A percentile compares a stretch with the other conserved stretches of the same genome.
These are phyloP conservation scores for Geotrichum ghanense DNA, from an alignment of 805 yeast genomes.

Conservation along the genomic window DNA sequence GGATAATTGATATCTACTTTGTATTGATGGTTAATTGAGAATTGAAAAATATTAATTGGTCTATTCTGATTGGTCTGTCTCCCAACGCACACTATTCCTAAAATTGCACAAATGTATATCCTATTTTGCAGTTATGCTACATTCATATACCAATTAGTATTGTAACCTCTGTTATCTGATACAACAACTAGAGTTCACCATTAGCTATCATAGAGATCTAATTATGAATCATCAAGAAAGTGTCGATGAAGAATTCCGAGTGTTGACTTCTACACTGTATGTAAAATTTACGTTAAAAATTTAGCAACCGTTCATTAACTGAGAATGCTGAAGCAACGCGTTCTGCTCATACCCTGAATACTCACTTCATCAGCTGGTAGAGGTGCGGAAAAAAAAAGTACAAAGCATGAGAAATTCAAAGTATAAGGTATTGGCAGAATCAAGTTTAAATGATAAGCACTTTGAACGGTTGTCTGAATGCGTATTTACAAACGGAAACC, in stretches of 20 bases:
- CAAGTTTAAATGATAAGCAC: background rate
- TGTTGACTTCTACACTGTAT: background rate
- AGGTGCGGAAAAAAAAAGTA: background rate
- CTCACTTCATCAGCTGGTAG: background rate
- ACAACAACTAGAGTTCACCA: no score
- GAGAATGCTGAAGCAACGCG: background rate
- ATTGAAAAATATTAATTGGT: background rate
- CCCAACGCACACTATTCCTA: background rate
- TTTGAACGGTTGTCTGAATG: constrained; percentile 1
- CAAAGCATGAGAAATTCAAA: background rate
- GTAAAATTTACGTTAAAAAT: background rate
- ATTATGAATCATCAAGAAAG: no score
- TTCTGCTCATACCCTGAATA: background rate
- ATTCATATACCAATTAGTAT: no score
- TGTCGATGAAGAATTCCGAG: background rate
- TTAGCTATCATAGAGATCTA: no score
- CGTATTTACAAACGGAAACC: constrained; percentile 14
- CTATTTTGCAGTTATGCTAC: background rate
- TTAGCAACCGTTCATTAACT: background rate
- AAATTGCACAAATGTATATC: background rate
- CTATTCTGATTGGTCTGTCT: background rate
- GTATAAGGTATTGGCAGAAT: background rate
- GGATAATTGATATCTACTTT: no score
- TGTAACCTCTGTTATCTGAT: no score
- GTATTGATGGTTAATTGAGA: no score